Base-by-base conservation (phyloP, 2,329 filamentous ascomycete species). In the Emmonsiellopsis sp. region DNA sequence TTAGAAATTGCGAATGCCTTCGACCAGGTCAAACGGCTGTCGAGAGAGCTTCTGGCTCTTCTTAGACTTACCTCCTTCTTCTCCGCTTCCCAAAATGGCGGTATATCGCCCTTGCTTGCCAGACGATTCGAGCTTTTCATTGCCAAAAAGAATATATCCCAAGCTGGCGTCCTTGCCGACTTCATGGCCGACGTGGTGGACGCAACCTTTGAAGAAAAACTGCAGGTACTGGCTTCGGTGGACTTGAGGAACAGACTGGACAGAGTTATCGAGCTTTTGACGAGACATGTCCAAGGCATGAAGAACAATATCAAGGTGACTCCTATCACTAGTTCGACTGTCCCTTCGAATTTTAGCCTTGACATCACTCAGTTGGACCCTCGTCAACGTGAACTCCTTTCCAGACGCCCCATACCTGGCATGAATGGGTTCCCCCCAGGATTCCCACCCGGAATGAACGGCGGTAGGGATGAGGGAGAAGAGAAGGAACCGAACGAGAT, bases 101-200 rank as follows among this genome's bases (percentile, higher is more conserved):
- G 79, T 3, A 74, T 97, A 13, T 91, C 90, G 3, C 91, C 92
- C 0, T 75, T 92, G n/a, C 79, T 97, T 51, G 89, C 89, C 0
- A 83, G 90, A 50, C 83, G 91, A 51, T 81, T 98, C 43, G 91
- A 97, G 64, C 73, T 91, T 51, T 93, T 89, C 69, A 95, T 98
- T 58, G 79, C 84, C 34, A 84, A 86, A 67, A 94, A 93, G 66
- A 84, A 89, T 55, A 69, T 93, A 50, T 77, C 82, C 42, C 90
- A 97, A 61, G 91, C 91, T 1, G 92, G 92, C 2, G 75, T 83
- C 7, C 78, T 98, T 8, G 92, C 93, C 6, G 93, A 98, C 68
- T 97, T 97, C 67, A 96, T 98, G 89, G 86, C 89, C 40, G 95
- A 95, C 66, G 81, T 97, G 26, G 82, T 95, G 2, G 89, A 95